These are phyloP conservation scores for Daedaleopsis nitida DNA, from an alignment of 768 basidiomycete species.

Conservation along the genomic window DNA sequence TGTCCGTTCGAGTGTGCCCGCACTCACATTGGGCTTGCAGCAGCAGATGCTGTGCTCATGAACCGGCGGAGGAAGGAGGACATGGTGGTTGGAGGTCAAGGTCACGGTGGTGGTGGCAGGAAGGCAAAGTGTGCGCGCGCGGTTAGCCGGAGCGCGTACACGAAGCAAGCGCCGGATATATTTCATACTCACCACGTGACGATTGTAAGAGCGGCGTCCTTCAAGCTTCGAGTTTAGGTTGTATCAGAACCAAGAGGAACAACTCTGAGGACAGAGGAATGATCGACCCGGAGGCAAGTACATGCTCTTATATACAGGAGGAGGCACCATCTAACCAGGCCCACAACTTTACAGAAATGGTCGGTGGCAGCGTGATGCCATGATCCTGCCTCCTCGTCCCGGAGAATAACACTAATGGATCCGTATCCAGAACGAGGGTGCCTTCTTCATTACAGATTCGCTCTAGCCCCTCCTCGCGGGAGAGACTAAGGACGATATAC, in stretches of 20 bases:
- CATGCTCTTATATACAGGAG: too few species aligned
- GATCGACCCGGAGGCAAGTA: too few species aligned
- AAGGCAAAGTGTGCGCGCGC: not conserved
- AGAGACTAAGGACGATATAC: constrained; percentile 1
- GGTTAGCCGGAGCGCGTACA: too few species aligned
- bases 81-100: constrained; percentile 34
- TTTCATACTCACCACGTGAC: too few species aligned
- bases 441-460: constrained; percentile 4
- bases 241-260: too few species aligned
- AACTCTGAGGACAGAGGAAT: too few species aligned
- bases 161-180: too few species aligned
- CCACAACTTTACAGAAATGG: not conserved
- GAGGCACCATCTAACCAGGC: not conserved
- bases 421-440: constrained; percentile 16
- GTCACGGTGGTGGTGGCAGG: not conserved
- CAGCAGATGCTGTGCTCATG: constrained; percentile 46
- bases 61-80: constrained; percentile 54
- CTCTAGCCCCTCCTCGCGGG: constrained; percentile 9
- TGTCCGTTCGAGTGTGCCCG: not conserved
- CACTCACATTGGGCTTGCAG: constrained; percentile 22
- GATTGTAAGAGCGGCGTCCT: too few species aligned
- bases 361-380: not conserved
- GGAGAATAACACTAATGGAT: constrained; percentile 8
- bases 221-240: too few species aligned
- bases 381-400: constrained; percentile 2